Evolutionary conservation across 139 green algal species (phyloP), one percentile per base, ranked within the genome.

Genomic region (Choricystis sp.): DNA sequence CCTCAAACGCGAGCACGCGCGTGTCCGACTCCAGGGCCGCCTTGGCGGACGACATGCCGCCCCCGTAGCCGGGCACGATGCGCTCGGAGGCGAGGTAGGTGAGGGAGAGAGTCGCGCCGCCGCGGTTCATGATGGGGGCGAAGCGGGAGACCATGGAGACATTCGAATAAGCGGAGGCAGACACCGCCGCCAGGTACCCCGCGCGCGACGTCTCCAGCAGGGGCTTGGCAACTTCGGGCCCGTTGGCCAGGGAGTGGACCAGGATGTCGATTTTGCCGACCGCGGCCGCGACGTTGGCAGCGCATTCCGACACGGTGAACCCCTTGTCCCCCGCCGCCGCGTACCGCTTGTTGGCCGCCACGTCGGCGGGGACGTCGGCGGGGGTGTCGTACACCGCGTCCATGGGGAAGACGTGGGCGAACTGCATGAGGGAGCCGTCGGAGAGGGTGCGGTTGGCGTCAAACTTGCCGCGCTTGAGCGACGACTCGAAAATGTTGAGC

Each of bases 181-280:
- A 95, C 56, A 96, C 58, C 29, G 93, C 93, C 4, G 93, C 90
- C 58, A 99, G 81, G 80, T 99, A 99, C 24, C 93, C 93, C 74
- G 70, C 76, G 63, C 92, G 80, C 3, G 78, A 91, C 4, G 89
- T 97, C 76, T 99, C 91, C 62, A 99, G 81, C 57, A 99, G 82
- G 19, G 86, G 81, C 75, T 99, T 99, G 20, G 76, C 72, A 24
- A 99, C 93, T 78, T 99, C 93, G 31, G 93, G 93, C 21, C 93
- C 93, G 75, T 99, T 99, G 62, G 93, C 93, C 49, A 99, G 83
- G 4, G 91, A 98, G 81, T 99, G 93, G 55, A 99, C 86, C 66
- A 99, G 23, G 60, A 98, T 83, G 76, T 99, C 93, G 31, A 99
- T 85, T 3, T 81, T 94, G 61, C 92, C 93, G 57, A 79, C 76